Conservation (phyloP, 768 basidiomycete species). For the Calvatia gigantea region DNA sequence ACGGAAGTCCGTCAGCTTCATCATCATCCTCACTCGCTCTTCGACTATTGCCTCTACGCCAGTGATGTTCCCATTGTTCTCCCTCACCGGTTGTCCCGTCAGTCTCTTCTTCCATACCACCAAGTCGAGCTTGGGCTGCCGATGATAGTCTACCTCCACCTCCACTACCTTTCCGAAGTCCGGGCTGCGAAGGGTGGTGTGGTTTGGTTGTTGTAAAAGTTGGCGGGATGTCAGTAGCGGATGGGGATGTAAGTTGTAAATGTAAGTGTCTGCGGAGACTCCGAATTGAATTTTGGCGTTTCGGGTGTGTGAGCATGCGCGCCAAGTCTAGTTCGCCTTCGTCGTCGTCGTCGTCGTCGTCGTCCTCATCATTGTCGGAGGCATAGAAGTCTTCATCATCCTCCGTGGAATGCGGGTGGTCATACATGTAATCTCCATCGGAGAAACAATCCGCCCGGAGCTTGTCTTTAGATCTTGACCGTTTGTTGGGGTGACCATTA, state of each 20-base stretch:
- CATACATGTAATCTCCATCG: background rate
- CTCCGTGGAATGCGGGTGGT: too few relatives aligned
- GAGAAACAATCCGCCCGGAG: background rate
- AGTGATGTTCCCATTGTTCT: constrained; percentile 24
- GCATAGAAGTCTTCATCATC: constrained; percentile 1
- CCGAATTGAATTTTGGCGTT: constrained; percentile 69
- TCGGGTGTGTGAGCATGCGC: constrained; percentile 64
- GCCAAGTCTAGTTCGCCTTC: constrained; percentile 61
- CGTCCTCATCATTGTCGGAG: constrained; percentile 23
- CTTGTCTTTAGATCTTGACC: too few relatives aligned
- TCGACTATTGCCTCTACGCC: constrained; percentile 22
- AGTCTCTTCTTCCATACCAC: constrained; percentile 14
- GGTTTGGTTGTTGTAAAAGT: background rate
- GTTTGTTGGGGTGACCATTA: background rate
- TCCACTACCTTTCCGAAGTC: background rate
- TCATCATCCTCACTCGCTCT: constrained; percentile 29
- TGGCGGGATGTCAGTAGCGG: background rate
- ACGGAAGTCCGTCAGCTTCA: constrained; percentile 22
- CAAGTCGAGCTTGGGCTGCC: background rate
- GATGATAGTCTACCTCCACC: background rate
- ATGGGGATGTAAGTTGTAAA: background rate
- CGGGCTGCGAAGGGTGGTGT: background rate
- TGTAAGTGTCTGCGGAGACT: constrained; percentile 63
- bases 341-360: constrained; percentile 44
- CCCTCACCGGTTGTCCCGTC: too few relatives aligned